Evolutionary conservation across 2,329 filamentous ascomycete species (phyloP).

Genomic region (Ceratocystis diversiconidia): DNA sequence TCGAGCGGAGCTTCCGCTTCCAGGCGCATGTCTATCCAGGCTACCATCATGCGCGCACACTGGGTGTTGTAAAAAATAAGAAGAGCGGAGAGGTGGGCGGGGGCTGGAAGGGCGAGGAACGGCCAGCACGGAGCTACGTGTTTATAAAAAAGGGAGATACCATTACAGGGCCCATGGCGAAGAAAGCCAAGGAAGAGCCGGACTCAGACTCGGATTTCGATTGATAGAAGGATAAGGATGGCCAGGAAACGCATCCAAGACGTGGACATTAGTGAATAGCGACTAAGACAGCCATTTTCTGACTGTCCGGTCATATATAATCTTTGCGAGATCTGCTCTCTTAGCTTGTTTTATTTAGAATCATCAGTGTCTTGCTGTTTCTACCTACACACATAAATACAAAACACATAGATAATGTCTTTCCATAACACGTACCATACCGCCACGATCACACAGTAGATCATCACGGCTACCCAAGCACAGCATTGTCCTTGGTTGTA

Average conservation of each 20-base stretch:
- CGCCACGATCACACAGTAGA: not conserved
- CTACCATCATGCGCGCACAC: slow-evolving; percentile 58
- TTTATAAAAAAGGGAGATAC: slow-evolving; percentile 46
- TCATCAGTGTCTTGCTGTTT: not conserved
- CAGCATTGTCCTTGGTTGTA: not conserved
- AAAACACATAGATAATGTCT: too few species aligned
- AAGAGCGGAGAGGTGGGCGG: slow-evolving; percentile 31
- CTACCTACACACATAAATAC: too few species aligned
- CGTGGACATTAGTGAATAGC: not conserved
- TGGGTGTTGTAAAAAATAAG: slow-evolving; percentile 46
- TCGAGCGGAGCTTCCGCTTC: slow-evolving; percentile 58
- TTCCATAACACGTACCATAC: too few species aligned
- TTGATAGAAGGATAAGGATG: not conserved
- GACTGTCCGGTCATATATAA: not conserved
- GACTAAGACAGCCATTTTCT: not conserved
- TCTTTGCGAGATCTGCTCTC: not conserved
- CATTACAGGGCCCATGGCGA: slow-evolving; percentile 21
- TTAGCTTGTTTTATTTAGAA: not conserved
- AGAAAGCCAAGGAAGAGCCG: slow-evolving; percentile 25
- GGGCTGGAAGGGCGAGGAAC: slow-evolving; percentile 31
- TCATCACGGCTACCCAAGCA: not conserved
- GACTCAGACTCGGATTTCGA: slow-evolving; percentile 21
- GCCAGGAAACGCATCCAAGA: not conserved
- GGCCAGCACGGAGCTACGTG: slow-evolving; percentile 42
- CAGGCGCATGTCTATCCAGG: slow-evolving; percentile 52